Evolutionary conservation across 805 yeast species (phyloP), one percentile per base, ranked within the genome.

Genomic region (Metschnikowia lochheadii): DNA sequence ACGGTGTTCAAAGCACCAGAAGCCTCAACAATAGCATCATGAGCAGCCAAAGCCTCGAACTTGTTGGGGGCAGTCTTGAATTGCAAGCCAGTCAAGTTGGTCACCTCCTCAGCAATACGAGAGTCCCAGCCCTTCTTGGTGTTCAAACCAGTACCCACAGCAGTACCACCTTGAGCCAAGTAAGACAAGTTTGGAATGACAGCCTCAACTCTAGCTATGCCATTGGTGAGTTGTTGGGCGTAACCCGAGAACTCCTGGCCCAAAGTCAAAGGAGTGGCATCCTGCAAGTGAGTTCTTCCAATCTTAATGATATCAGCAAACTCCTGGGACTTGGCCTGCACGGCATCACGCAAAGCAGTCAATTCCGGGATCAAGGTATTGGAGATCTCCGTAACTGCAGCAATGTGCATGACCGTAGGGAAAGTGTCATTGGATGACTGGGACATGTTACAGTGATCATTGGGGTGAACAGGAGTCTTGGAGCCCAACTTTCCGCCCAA

Each of bases 381-480:
- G 49, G 85, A 75, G 73, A 92, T 87, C 76, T 92, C 96, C 40
- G 87, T 81, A 56, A 91, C 97, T 17, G 98, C 97, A 50, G 99
- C 97, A 73, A 94, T 92, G 77, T 94, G 99, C 99, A 94, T 94
- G 50, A 92, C 99, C 35, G 99, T 91, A 60, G 99, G 99, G 87
- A 94, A 94, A 49, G 98, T 94, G 75, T 94, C 99, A 71, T 94
- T 94, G 43, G 97, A 89, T n/a, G 96, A 89, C 76, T 94, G 98
- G 17, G 97, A 88, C 89, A 89, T 91, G 80, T 94, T 94, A 64
- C 91, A 95, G 75, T 94, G 98, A 73, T 94, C 98, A 75, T 94
- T 94, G 58, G 99, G 99, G 74, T 94, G 99, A 49, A 94, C 96
- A 32, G 96, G 96, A 56, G 74, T 79, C 78, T 94, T 94, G 55